Evolutionary conservation across 2,329 filamentous ascomycete species (phyloP).

Genomic region (Cladosporium phlei): DNA sequence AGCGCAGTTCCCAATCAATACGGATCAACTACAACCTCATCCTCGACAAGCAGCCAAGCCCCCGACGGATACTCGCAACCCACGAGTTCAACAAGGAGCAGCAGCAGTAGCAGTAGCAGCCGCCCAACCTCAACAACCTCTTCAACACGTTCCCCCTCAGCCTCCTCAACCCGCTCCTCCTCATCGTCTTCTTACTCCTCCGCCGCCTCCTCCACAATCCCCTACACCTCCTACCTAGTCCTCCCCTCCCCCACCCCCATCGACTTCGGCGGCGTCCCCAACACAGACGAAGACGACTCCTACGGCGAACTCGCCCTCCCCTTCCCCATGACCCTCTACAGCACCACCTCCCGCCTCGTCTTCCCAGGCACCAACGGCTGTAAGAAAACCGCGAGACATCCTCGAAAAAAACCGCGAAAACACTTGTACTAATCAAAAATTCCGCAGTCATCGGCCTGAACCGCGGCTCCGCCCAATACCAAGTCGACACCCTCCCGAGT

Average conservation of each 20-base stretch:
- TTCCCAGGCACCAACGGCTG: conserved; percentile 31
- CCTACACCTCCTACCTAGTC: conserved; percentile 20
- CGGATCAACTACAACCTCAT: conserved; percentile 5
- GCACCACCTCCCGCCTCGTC: conserved; percentile 15
- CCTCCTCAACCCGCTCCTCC: background rate
- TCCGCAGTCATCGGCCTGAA: conserved; percentile 27
- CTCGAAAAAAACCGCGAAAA: too few relatives aligned
- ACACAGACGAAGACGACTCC: conserved; percentile 29
- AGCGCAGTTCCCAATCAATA: background rate
- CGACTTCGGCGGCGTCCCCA: conserved; percentile 28
- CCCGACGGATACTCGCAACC: conserved; percentile 1
- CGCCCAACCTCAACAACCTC: background rate
- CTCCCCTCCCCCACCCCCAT: conserved; percentile 28
- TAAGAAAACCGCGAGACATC: too few relatives aligned
- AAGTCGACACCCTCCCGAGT: conserved; percentile 18
- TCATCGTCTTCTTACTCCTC: conserved; percentile 12
- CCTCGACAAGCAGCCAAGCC: background rate
- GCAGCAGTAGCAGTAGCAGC: conserved; percentile 8
- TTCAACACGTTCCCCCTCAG: conserved; percentile 12
- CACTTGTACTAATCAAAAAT: too few relatives aligned
- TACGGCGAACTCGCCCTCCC: conserved; percentile 31
- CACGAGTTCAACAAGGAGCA: background rate
- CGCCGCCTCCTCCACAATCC: conserved; percentile 12
- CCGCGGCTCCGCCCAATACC: conserved; percentile 25
- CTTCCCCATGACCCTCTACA: conserved; percentile 27